phyloP scores from a whole-genome alignment of 495 filamentous ascomycete genomes.

The Neurospora sp. region DNA sequence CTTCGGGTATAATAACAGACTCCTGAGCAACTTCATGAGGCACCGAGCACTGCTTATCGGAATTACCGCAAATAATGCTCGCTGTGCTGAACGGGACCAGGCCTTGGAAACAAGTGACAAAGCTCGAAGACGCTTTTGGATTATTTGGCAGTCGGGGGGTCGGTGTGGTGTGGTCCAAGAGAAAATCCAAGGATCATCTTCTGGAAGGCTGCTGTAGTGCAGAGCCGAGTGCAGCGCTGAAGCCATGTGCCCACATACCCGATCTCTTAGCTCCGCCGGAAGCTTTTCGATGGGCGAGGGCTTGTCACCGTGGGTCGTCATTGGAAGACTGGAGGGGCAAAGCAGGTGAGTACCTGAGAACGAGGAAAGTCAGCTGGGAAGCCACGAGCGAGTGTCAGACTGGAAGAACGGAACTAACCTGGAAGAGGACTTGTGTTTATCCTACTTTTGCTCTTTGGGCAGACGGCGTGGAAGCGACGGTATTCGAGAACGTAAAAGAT shows the following conservation, averaged over 20 bases:
- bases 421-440: not conserved
- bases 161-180: not conserved
- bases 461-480: not conserved
- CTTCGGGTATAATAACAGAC: not conserved
- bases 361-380: not conserved
- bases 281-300: not conserved
- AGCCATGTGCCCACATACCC: not conserved
- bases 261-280: not conserved
- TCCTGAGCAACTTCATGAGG: not conserved
- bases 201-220: not conserved
- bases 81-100: not conserved
- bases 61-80: not conserved
- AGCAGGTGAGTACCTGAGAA: not conserved
- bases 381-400: not conserved
- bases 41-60: not conserved
- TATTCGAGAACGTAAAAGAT: not conserved
- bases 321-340: not conserved
- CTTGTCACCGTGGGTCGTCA: not conserved
- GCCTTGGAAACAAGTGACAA: not conserved
- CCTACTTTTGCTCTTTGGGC: not conserved
- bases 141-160: not conserved
- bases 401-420: not conserved
- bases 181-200: not conserved
- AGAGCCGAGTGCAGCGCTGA: not conserved
- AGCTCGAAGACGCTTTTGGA: not conserved